Evolutionary conservation across 306 rosid genomes (phyloP), one percentile per base, ranked within the genome.

Genomic region (Leucaena leucocephala): DNA sequence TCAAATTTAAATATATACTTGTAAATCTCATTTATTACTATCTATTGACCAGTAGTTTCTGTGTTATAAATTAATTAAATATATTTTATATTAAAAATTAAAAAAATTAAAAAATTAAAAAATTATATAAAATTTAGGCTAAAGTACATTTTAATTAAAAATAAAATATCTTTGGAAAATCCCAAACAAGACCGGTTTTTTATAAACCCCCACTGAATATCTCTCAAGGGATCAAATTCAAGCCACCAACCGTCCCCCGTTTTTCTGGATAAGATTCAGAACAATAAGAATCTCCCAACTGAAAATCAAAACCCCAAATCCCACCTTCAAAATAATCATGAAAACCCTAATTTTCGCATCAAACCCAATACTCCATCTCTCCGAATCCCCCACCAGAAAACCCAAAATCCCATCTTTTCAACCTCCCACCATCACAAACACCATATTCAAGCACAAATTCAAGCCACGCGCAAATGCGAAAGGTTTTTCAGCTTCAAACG

Each of bases 401-500:
- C 85, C 88, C 80, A 85, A 55, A 68, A 80, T 12, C 63, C 81
- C 49, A 83, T 4, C 35, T 65, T 79, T 59, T 74, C 16, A 72
- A 68, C 46, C 46, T 27, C 27, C 27, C 46, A 79, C 84, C 68
- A 83, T 2, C 54, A 2, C 4, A 1, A 3, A 0, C 52, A 3
- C 52, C 17, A 14, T 13, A 55, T 46, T 83, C 3, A 7, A 71
- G 36, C 22, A 70, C 52, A 74, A 80, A 21, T 52, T 27, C 67
- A 75, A 80, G 39, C 58, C 84, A 40, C 86, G 62, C 43, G 88
- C 92, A 1, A 89, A 80, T 50, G 7, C 44, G 62, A 92, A 89
- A 65, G 98, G 97, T 66, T 92, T 95, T 71, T 58, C 90, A 46
- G 87, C 91, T 42, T 68, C 82, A 2, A 33, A 43, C 40, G 72